These are phyloP conservation scores for Globisporangium parvum DNA, from an alignment of 352 stramenopile genomes.

Conservation along the genomic window DNA sequence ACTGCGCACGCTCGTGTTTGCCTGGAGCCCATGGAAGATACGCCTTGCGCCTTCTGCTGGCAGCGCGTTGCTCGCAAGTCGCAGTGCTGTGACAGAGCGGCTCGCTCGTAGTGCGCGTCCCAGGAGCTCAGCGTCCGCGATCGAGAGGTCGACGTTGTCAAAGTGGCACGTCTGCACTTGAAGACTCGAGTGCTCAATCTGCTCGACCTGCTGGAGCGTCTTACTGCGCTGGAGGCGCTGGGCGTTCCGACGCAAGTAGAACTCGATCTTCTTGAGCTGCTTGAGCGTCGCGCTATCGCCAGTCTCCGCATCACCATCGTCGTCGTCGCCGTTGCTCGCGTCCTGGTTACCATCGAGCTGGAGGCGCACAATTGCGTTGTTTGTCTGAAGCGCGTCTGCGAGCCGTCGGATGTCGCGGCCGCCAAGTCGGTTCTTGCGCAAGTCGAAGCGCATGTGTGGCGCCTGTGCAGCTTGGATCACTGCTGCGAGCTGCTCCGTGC, in stretches of 20 bases:
- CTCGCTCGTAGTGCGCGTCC: constrained; percentile 18
- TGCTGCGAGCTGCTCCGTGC: constrained; percentile 15
- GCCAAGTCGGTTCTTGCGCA: constrained; percentile 26
- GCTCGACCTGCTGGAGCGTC: constrained; percentile 10
- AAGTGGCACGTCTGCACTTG: constrained; percentile 24
- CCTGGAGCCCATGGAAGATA: constrained; percentile 21
- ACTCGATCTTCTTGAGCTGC: constrained; percentile 23
- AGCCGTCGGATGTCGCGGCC: constrained; percentile 17
- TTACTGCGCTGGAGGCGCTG: constrained; percentile 10
- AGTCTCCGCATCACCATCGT: constrained; percentile 20
- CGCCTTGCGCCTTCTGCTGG: constrained; percentile 23
- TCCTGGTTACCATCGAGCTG: constrained; percentile 29
- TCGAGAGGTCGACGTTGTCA: constrained; percentile 28
- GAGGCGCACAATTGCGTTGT: constrained; percentile 18
- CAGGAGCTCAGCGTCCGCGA: constrained; percentile 28
- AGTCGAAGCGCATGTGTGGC: constrained; percentile 20
- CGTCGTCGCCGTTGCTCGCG: constrained; percentile 9
- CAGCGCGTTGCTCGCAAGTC: constrained; percentile 35
- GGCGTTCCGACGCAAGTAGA: constrained; percentile 29
- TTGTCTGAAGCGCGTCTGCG: constrained; percentile 20
- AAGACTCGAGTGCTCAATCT: constrained; percentile 20
- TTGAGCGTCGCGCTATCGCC: constrained; percentile 9
- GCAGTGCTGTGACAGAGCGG: constrained; percentile 25
- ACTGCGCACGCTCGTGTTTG: constrained; percentile 18
- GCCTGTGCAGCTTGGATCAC: constrained; percentile 21